phyloP scores from a whole-genome alignment of 257 asterid genomes.

The Solanum stenotomum region DNA sequence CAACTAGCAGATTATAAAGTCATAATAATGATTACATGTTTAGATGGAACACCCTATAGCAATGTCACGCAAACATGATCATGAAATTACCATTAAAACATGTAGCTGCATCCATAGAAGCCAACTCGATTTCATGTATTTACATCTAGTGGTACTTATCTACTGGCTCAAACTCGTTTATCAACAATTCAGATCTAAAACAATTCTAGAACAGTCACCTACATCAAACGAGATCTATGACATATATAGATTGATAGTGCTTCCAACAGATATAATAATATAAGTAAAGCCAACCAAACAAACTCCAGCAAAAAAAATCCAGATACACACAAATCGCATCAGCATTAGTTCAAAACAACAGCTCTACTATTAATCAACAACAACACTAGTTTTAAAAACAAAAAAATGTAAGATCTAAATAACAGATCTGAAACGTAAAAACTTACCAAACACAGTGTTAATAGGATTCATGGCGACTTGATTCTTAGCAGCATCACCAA shows the following conservation, averaged over 20 bases:
- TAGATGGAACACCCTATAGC: not conserved
- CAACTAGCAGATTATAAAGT: not conserved
- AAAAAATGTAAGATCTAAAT: not conserved
- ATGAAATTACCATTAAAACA: too few species aligned
- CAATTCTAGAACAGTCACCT: not conserved
- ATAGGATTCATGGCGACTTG: constrained; percentile 33
- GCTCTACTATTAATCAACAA: not conserved
- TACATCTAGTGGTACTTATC: not conserved
- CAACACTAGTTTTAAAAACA: not conserved
- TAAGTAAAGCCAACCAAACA: not conserved
- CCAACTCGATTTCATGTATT: not conserved
- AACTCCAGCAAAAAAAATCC: not conserved
- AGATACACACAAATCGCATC: not conserved
- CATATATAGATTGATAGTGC: not conserved
- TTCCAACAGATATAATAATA: not conserved
- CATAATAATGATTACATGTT: not conserved
- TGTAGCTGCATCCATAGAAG: not conserved
- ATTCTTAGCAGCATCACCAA: constrained; percentile 30
- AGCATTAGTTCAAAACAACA: not conserved
- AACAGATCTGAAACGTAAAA: not conserved
- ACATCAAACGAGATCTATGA: not conserved
- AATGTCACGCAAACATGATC: not conserved
- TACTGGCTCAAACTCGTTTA: not conserved
- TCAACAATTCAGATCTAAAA: not conserved
- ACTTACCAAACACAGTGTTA: constrained; percentile 25